Conservation (phyloP, 495 filamentous ascomycete genomes). For the Penicillium steckii region DNA sequence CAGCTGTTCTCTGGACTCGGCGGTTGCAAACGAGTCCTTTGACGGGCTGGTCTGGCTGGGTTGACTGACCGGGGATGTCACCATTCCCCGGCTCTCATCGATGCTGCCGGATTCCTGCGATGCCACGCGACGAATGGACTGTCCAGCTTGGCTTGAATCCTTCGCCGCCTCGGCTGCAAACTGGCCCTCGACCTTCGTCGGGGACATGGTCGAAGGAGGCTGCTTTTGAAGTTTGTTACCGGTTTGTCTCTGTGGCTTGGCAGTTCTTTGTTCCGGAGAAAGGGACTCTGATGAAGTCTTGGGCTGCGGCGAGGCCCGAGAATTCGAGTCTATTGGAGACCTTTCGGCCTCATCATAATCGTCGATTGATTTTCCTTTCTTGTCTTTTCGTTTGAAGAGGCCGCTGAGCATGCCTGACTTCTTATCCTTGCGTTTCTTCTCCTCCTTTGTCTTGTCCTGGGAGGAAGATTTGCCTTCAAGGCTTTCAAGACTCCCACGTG, state of each 20-base stretch:
- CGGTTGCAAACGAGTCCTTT: slow-evolving; percentile 28
- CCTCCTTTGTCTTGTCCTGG: slow-evolving; percentile 63
- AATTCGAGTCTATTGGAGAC: slow-evolving; percentile 52
- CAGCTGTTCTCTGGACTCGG: slow-evolving; percentile 19
- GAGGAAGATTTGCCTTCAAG: slow-evolving; percentile 51
- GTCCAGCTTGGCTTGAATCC: slow-evolving; percentile 16
- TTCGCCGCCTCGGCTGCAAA: slow-evolving; percentile 3
- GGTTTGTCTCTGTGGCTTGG: slow-evolving; percentile 74
- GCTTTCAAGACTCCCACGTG: slow-evolving; percentile 46
- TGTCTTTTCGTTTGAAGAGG: slow-evolving; percentile 93
- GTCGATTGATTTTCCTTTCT: slow-evolving; percentile 68
- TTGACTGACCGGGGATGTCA: slow-evolving; percentile 20
- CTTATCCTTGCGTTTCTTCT: slow-evolving; percentile 89
- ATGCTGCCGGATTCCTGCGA: slow-evolving; percentile 30
- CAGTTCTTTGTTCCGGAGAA: slow-evolving; percentile 31
- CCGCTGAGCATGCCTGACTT: slow-evolving; percentile 89
- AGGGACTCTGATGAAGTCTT: slow-evolving; percentile 51
- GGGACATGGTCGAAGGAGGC: slow-evolving; percentile 43
- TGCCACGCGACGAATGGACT: slow-evolving; percentile 43
- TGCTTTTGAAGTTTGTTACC: slow-evolving; percentile 27
- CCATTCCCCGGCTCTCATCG: slow-evolving; percentile 13
- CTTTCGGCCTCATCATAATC: slow-evolving; percentile 67
- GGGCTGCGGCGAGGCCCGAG: slow-evolving; percentile 48
- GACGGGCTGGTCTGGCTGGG: slow-evolving; percentile 18
- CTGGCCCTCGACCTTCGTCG: slow-evolving; percentile 30